These are phyloP conservation scores for Thielaviopsis punctulata DNA, from an alignment of 2,329 filamentous ascomycete genomes.

Conservation along the genomic window DNA sequence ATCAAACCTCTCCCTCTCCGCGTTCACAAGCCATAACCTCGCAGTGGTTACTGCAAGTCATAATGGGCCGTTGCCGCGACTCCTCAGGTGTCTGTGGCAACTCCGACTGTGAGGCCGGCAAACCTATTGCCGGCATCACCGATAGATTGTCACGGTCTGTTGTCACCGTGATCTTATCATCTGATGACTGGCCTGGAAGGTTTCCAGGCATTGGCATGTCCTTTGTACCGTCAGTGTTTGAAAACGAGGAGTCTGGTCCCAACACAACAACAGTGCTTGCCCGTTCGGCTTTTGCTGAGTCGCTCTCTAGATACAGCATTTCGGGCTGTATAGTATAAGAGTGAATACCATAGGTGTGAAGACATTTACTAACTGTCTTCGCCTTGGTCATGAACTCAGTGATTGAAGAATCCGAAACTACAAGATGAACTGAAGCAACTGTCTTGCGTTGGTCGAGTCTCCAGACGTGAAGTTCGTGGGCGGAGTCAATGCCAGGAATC, in stretches of 20 bases:
- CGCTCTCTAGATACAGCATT: constrained; percentile 11
- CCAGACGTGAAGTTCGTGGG: constrained; percentile 63
- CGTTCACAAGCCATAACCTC: neutral
- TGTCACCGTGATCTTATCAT: neutral
- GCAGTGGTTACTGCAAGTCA: neutral
- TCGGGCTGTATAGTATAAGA: constrained; percentile 56
- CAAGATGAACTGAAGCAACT: constrained; percentile 52
- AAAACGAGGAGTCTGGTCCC: neutral
- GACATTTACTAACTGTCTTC: constrained; percentile 46
- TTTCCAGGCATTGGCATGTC: neutral
- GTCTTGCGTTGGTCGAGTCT: constrained; percentile 51
- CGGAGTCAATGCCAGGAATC: constrained; percentile 47
- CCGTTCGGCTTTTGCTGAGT: neutral
- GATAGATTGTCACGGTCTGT: neutral
- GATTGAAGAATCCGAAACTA: constrained; percentile 40
- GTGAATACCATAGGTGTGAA: constrained; percentile 59
- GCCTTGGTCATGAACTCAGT: constrained; percentile 42
- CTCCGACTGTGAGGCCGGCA: neutral
- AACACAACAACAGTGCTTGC: neutral
- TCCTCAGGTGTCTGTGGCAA: neutral
- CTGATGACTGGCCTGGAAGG: neutral
- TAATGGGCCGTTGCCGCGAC: neutral
- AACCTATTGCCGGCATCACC: neutral
- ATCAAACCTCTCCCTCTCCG: neutral
- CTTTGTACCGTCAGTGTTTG: neutral